Conservation (phyloP, 2,329 filamentous ascomycete genomes). For the Nemania diffusa region DNA sequence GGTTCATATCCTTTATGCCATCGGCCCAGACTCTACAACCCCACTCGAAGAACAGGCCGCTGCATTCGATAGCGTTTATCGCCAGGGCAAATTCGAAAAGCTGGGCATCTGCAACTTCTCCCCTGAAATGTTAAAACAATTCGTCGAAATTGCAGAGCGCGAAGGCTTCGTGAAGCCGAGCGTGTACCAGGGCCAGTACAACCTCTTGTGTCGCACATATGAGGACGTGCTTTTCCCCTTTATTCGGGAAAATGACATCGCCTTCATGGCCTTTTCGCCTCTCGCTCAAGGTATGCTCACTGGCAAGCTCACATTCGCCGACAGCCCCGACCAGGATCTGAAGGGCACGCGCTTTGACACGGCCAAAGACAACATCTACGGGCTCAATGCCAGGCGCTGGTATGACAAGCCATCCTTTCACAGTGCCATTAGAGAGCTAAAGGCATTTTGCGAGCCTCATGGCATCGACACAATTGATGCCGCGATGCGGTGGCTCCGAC, state of each 20-base stretch:
- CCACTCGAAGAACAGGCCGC: conserved; percentile 32
- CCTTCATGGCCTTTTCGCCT: conserved; percentile 23
- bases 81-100: neutral
- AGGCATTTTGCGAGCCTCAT: neutral
- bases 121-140: neutral
- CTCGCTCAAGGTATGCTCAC: conserved; percentile 24
- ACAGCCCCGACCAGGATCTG: conserved; percentile 17
- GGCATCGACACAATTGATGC: neutral
- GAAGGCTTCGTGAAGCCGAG: neutral
- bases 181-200: conserved; percentile 12
- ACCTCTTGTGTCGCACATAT: conserved; percentile 29
- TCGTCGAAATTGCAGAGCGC: neutral
- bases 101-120: neutral
- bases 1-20: conserved; percentile 22
- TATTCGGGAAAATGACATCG: conserved; percentile 27
- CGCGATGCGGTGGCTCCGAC: neutral
- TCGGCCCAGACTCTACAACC: conserved; percentile 23
- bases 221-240: conserved; percentile 29
- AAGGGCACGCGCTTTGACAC: conserved; percentile 33
- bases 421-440: conserved; percentile 16
- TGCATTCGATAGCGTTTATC: conserved; percentile 25
- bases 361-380: conserved; percentile 27
- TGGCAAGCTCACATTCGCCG: conserved; percentile 29
- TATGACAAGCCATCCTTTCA: conserved; percentile 34
- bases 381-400: conserved; percentile 16